Evolutionary conservation across 257 asterid species (phyloP), one percentile per base, ranked within the genome.

Genomic region (Nicotiana undulata): DNA sequence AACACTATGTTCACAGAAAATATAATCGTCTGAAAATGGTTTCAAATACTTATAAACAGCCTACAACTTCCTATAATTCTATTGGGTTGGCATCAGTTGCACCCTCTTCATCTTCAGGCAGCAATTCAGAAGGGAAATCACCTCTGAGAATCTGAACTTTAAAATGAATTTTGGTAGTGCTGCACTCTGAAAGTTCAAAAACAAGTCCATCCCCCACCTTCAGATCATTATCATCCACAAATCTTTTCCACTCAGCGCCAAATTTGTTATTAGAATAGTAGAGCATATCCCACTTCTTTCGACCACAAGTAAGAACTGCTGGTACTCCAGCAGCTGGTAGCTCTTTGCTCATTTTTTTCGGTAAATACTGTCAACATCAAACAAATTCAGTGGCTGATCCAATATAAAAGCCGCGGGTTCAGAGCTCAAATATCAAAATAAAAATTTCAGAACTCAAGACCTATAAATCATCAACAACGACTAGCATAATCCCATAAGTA

Each of bases 171-270:
- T 55, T 51, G 24, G 12, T 11, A 5, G 1, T 0, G 76, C 77
- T 82, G 56, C 70, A 18, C 37, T 89, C 89, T 52, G 78, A 75
- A 2, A 89, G 83, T 80, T 91, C 94, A 56, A 91, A 91, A 26
- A 90, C 88, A 82, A 88, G 85, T 55, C 84, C 92, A 88, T 90
- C 92, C 5, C 88, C 91, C 4, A 34, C 7, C 70, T 84, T 65
- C 31, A 91, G 85, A 20, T 84, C 56, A 83, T 89, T 91, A n/a
- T 85, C 90, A 2, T 6, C 15, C 11, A 29, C 86, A 75, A 90
- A 91, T 5, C 9, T 12, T 76, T 31, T 87, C 90, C 90, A 90
- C 4, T 82, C 78, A 15, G 15, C 2, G 34, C 72, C 85, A 22
- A 90, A 79, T 77, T 51, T 63, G 12, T 77, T 85, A 12, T 17